Evolutionary conservation across 2,329 filamentous ascomycete species (phyloP), one percentile per base, ranked within the genome.

Genomic region (Colletotrichum coccodes): DNA sequence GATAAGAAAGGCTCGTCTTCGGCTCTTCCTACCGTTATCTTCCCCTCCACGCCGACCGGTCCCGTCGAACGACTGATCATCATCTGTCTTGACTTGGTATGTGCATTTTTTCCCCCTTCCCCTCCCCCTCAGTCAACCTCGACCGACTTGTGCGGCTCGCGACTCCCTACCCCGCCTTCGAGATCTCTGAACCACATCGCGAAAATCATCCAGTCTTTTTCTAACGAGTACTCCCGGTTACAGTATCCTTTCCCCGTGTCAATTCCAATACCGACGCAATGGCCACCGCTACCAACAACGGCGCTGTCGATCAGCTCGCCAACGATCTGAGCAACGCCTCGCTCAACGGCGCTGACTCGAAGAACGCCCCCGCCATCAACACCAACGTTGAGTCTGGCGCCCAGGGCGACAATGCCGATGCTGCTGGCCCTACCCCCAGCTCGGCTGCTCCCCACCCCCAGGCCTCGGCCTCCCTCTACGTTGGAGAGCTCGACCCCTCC

Each of bases 401-500:
- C 71, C 83, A 85, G 73, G 81, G 82, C 74, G 87, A 90, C 72
- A 88, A 90, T 75, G 82, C 85, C 75, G 89, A 90, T 80, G 87
- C 87, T 73, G 90, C 92, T 76, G 89, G 85, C 75, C 87, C 91
- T 73, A 92, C 93, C 70, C 91, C 92, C 75, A 90, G 85, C 83
- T 92, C 94, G 70, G 91, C 94, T 74, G 89, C 89, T 76, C 88
- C 86, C 74, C 92, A 93, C 80, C 93, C 95, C 79, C 93, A 94
- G 81, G 95, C 97, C 83, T 98, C 96, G 60, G 96, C 96, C 73
- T 99, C 96, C 69, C 94, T 99, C 81, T 99, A 99, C 82, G 96
- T 99, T 75, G 96, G 96, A 82, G 96, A 99, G 88, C 94, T 99
- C 77, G 96, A 99, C 83, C 91, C 94, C 76, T 96, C 94, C 71